phyloP scores from a whole-genome alignment of 176 grass and related monocot genomes.

The Oryza rufipogon region DNA sequence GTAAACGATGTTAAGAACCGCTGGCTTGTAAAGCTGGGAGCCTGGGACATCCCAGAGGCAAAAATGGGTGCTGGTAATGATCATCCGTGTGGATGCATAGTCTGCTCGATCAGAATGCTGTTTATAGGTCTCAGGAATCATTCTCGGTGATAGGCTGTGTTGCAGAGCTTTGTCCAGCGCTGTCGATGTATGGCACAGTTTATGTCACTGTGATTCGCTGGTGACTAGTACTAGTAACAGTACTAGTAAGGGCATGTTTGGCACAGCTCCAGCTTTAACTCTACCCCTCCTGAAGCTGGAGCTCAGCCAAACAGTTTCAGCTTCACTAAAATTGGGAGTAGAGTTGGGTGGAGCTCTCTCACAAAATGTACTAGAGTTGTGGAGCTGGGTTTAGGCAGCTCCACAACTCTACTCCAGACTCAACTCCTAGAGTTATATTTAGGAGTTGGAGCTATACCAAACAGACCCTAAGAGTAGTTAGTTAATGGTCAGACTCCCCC shows the following conservation, averaged over 20 bases:
- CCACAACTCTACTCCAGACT: too few relatives aligned
- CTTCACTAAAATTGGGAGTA: too few relatives aligned
- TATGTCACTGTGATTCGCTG: slow-evolving; percentile 8
- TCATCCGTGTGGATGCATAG: neutral
- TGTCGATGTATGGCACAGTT: neutral
- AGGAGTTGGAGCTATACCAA: too few relatives aligned
- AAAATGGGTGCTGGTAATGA: neutral
- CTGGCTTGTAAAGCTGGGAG: slow-evolving; percentile 4
- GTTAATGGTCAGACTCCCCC: slow-evolving; percentile 15
- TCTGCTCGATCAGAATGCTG: neutral
- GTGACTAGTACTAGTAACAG: neutral
- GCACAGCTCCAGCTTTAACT: too few relatives aligned
- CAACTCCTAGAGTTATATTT: too few relatives aligned
- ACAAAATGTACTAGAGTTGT: too few relatives aligned
- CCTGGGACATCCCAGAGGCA: neutral
- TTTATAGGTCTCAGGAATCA: slow-evolving; percentile 5
- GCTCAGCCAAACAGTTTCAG: too few relatives aligned
- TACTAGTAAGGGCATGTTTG: neutral
- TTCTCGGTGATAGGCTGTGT: slow-evolving; percentile 8
- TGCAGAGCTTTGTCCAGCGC: neutral
- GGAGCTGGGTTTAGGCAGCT: too few relatives aligned
- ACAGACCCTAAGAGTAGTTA: neutral
- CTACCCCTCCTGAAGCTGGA: too few relatives aligned
- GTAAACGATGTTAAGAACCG: neutral
- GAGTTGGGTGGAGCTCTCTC: too few relatives aligned